Conservation (phyloP, 1,284 basidiomycete species). For the Moniliophthora roreri region DNA sequence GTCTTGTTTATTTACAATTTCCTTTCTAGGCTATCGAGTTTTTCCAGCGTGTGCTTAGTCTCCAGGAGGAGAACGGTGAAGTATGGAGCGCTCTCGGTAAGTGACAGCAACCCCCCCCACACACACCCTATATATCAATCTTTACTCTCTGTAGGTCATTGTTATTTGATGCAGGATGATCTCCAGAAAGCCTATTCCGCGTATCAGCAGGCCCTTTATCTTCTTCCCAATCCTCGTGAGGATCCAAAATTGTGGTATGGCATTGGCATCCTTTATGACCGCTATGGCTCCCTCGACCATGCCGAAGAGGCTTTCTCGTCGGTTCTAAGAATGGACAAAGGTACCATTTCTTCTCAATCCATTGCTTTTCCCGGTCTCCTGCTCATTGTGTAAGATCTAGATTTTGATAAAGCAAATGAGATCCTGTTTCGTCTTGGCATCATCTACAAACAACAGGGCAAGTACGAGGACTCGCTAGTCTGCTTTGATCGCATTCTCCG, state of each 20-base stretch:
- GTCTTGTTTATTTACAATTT: constrained; percentile 18
- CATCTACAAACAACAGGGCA: constrained; percentile 98
- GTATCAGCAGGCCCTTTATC: constrained; percentile 97
- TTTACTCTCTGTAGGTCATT: constrained; percentile 64
- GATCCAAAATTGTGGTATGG: constrained; percentile 99
- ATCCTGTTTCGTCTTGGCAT: constrained; percentile 98
- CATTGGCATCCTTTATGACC: constrained; percentile 98
- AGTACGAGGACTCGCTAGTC: constrained; percentile 81
- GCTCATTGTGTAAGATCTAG: constrained; percentile 49
- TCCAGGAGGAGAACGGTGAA: constrained; percentile 92
- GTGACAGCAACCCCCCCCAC: constrained; percentile 22
- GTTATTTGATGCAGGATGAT: constrained; percentile 99
- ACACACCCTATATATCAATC: constrained; percentile 19
- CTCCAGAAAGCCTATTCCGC: constrained; percentile 98
- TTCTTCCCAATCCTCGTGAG: constrained; percentile 95
- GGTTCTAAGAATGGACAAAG: constrained; percentile 95
- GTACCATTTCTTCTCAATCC: constrained; percentile 40
- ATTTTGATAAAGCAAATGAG: constrained; percentile 99
- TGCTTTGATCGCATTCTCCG: constrained; percentile 97
- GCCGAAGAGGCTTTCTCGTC: constrained; percentile 98
- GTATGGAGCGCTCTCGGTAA: constrained; percentile 91
- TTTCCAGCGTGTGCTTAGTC: constrained; percentile 86
- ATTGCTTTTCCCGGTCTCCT: constrained; percentile 6
- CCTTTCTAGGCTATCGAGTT: constrained; percentile 85
- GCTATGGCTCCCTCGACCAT: constrained; percentile 97